Evolutionary conservation across 345 rosid species (phyloP).

Genomic region (Atalantia buxifolia): DNA sequence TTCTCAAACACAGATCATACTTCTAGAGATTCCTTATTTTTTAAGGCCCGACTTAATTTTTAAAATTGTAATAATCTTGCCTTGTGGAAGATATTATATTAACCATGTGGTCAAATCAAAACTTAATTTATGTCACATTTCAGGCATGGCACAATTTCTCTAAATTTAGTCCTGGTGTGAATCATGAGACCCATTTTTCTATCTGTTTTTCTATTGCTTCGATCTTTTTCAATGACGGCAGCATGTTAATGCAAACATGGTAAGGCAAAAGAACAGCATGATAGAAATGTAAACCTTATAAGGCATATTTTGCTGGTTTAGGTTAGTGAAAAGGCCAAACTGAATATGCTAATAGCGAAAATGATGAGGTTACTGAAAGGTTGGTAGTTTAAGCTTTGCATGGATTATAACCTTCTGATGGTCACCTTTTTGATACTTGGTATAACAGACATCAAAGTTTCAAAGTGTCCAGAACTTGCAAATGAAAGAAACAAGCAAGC

Average conservation of each 20-base stretch:
- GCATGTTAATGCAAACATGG: background rate
- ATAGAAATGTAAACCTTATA: background rate
- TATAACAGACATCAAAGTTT: background rate
- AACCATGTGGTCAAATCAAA: background rate
- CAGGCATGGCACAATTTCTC: background rate
- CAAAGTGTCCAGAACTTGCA: background rate
- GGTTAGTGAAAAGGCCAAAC: slow-evolving; percentile 15
- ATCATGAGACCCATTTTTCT: background rate
- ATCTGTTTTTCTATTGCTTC: background rate
- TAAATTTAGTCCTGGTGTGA: background rate
- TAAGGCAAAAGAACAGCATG: background rate
- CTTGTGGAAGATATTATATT: background rate
- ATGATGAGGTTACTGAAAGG: background rate
- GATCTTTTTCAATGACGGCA: background rate
- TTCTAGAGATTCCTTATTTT: background rate
- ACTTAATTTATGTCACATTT: background rate
- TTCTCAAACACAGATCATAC: background rate
- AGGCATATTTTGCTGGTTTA: background rate
- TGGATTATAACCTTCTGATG: background rate
- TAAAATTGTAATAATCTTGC: background rate
- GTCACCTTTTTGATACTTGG: background rate
- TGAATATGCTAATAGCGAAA: background rate
- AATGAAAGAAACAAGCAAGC: background rate
- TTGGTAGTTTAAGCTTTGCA: background rate
- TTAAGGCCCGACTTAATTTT: background rate